Conservation (phyloP, 225 moss, liverwort and hornwort genomes). For the Climacium dendroides region DNA sequence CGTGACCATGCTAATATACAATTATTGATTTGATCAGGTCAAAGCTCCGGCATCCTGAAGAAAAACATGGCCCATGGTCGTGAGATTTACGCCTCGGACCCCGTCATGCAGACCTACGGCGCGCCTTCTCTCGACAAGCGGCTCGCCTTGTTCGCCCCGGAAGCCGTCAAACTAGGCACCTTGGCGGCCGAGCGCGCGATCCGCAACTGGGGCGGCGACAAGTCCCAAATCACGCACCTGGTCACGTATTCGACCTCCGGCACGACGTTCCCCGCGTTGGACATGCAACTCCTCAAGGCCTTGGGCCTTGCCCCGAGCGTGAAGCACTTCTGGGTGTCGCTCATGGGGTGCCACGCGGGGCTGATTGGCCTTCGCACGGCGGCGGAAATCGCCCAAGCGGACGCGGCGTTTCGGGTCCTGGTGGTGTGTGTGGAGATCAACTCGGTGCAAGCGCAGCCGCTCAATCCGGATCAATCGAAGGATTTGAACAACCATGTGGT, state of each 20-base stretch:
- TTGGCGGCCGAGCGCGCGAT: constrained; percentile 18
- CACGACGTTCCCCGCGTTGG: constrained; percentile 22
- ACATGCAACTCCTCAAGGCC: constrained; percentile 33
- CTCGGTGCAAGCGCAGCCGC: constrained; percentile 28
- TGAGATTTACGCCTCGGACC: neutral
- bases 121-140: constrained; percentile 20
- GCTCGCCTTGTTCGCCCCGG: neutral
- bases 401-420: constrained; percentile 18
- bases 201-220: constrained; percentile 23
- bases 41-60: constrained; percentile 19
- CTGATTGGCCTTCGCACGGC: constrained; percentile 37
- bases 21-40: neutral
- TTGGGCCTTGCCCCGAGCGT: constrained; percentile 15
- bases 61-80: constrained; percentile 19
- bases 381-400: constrained; percentile 24
- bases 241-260: neutral
- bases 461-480: neutral
- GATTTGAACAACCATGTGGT: constrained; percentile 37
- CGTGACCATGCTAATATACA: neutral
- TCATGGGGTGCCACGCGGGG: constrained; percentile 36
- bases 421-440: constrained; percentile 42
- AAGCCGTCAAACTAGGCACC: constrained; percentile 6
- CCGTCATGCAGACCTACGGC: constrained; percentile 5
- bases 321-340: constrained; percentile 39
- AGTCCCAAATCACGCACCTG: constrained; percentile 19